Conservation (phyloP, 371 early-diverging fungal species). For the Blakeslea trispora region DNA sequence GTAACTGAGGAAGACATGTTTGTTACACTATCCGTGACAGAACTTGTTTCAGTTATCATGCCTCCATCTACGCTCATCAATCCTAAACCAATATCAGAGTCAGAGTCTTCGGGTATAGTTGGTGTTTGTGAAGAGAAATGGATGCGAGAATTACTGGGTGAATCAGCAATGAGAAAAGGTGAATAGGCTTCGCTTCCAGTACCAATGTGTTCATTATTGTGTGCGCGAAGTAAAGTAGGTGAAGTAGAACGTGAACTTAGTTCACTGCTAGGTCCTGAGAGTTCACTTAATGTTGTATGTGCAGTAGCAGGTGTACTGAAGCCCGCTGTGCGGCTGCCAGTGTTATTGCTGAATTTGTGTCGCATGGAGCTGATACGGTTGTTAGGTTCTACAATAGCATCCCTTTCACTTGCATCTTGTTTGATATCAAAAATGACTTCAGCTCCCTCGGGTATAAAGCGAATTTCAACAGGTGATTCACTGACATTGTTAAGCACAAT, state of each 20-base stretch:
- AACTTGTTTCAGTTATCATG: constrained; percentile 17
- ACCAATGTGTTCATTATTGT: constrained; percentile 1
- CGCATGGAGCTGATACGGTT: constrained; percentile 1
- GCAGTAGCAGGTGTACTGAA: constrained; percentile 26
- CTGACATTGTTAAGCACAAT: constrained; percentile 85
- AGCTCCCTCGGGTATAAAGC: constrained; percentile 79
- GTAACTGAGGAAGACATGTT: not conserved
- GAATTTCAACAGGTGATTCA: constrained; percentile 77
- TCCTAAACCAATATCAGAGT: constrained; percentile 19
- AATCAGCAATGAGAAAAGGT: constrained; percentile 2
- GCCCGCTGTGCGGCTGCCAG: constrained; percentile 8
- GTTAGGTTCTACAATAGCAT: constrained; percentile 4
- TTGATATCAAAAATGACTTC: constrained; percentile 69
- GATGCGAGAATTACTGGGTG: constrained; percentile 2
- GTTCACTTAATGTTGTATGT: constrained; percentile 46
- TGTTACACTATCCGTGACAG: constrained; percentile 6
- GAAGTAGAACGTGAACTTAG: constrained; percentile 58
- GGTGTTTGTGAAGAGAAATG: constrained; percentile 10
- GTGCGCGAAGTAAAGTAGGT: constrained; percentile 32
- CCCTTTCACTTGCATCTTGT: constrained; percentile 13
- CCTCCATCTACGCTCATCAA: constrained; percentile 10
- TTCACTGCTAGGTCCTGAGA: constrained; percentile 55
- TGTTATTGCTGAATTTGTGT: constrained; percentile 19
- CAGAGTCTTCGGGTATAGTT: constrained; percentile 25
- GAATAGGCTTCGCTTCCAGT: constrained; percentile 8